Percentiles rank a stretch among this genome's conserved stretches.
Conservation (phyloP, 2,329 filamentous ascomycete species). For the Cladophialophora psammophila region DNA sequence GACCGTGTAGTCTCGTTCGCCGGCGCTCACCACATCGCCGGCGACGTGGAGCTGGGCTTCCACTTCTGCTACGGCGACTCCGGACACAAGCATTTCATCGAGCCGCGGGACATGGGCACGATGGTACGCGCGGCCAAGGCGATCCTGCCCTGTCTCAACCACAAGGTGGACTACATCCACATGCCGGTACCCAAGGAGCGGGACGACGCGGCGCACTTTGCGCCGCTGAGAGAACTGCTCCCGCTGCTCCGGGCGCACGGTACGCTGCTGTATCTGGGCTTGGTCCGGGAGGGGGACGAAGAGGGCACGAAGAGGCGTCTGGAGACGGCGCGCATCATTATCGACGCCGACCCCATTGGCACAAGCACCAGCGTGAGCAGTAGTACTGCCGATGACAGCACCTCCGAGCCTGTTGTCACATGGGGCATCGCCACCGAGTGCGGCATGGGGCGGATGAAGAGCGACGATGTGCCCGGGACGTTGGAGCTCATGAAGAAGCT, state of each 20-base stretch:
- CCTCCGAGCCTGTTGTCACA: slow-evolving; percentile 17
- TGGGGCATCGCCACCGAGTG: slow-evolving; percentile 53
- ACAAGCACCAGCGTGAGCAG: slow-evolving; percentile 38
- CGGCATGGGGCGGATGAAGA: slow-evolving; percentile 40
- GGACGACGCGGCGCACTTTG: slow-evolving; percentile 49
- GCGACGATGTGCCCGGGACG: slow-evolving; percentile 37
- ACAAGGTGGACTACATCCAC: slow-evolving; percentile 52
- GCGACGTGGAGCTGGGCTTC: slow-evolving; percentile 52
- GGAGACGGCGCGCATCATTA: slow-evolving; percentile 42
- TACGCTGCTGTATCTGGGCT: slow-evolving; percentile 51
- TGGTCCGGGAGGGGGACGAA: slow-evolving; percentile 51
- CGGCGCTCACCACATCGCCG: slow-evolving; percentile 41
- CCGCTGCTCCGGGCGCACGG: slow-evolving; percentile 40
- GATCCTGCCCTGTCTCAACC: slow-evolving; percentile 41
- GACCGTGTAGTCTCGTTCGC: slow-evolving; percentile 46
- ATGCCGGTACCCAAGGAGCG: slow-evolving; percentile 54
- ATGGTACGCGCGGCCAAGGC: slow-evolving; percentile 50
- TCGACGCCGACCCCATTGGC: slow-evolving; percentile 41
- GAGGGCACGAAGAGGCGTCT: slow-evolving; percentile 51
- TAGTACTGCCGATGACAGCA: slow-evolving; percentile 41
- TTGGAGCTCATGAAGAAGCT: slow-evolving; percentile 26
- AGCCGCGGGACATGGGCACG: slow-evolving; percentile 49
- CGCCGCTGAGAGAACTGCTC: slow-evolving; percentile 45
- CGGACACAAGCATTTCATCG: slow-evolving; percentile 53
- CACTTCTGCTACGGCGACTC: slow-evolving; percentile 60